Evolutionary conservation across 345 rosid genomes (phyloP).

Genomic region (Carallia brachiata): DNA sequence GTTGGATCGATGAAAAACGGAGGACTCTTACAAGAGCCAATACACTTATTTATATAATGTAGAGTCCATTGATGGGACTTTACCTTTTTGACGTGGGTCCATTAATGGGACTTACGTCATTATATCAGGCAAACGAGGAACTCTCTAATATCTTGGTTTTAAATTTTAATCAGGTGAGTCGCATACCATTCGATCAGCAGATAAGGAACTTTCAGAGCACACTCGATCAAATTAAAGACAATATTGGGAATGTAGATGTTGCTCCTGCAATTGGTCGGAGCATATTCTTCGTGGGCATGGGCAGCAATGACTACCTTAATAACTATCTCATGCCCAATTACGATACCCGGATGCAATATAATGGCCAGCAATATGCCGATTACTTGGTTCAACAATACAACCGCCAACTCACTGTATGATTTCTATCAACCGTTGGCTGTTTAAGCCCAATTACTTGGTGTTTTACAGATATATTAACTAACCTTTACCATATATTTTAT

Average conservation of each 20-base stretch:
- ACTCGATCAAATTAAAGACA: constrained; percentile 58
- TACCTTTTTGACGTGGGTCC: no score
- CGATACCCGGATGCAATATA: constrained; percentile 61
- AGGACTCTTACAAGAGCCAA: no score
- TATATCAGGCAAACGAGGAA: no score
- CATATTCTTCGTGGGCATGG: constrained; percentile 90
- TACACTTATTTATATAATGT: no score
- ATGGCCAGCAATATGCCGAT: constrained; percentile 67
- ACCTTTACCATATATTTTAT: no score
- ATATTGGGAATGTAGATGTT: constrained; percentile 53
- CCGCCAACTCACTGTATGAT: constrained; percentile 62
- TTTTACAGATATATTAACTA: no score
- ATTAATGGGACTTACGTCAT: no score
- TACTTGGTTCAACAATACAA: constrained; percentile 63
- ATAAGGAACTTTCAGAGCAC: constrained; percentile 78
- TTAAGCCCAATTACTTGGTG: no score
- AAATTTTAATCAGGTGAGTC: constrained; percentile 60
- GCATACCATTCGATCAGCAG: constrained; percentile 81
- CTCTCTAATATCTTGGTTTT: background rate
- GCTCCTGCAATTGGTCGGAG: constrained; percentile 50
- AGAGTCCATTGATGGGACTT: no score
- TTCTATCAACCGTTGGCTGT: background rate
- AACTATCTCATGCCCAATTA: constrained; percentile 98
- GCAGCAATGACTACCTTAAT: constrained; percentile 95
- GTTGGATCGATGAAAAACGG: no score